Evolutionary conservation across 768 basidiomycete species (phyloP), one percentile per base, ranked within the genome.

Genomic region (Sarcodon aspratus): DNA sequence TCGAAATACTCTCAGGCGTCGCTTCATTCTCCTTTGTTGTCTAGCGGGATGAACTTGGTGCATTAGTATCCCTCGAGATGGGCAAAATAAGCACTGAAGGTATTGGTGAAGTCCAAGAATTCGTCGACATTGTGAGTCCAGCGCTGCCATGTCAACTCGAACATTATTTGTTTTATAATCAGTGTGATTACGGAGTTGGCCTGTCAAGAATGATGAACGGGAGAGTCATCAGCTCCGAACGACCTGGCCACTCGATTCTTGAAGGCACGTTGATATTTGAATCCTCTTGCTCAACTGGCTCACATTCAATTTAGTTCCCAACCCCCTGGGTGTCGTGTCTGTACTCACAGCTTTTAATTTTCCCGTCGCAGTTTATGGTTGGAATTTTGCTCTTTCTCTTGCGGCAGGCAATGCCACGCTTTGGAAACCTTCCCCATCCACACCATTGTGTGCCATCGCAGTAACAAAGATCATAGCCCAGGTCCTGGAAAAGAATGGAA

Each of bases 151-250:
- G 37, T 38, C 37, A 2, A 18, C 37, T 38, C 13, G 27, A 9
- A 27, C 6, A 42, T 38, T 38, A 42, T 11, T 17, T 27, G 9
- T 5, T 42, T 2, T 13, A 38, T 42, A 42, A 15, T 42, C 48
- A 94, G 92, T 94, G 91, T 55, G 93, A 96, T 64, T 95, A 92
- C 65, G 93, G 79, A n/a, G 80, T 90, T 15, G 93, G 93, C 11
- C 69, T 96, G 37, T 94, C 91, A 12, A 76, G 92, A 55, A 92
- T 90, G 80, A 94, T 95, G 87, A 90, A 90, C 53, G 93, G 93
- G 33, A 75, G 81, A 47, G 78, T 95, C 10, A 73, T 96, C 50
- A 80, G 85, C 34, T 93, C 90, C 48, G 93, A 96, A 64, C 74
- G 93, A 54, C 84, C 86, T 13, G 92, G 90, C 7, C 93, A 96